phyloP scores from a whole-genome alignment of 352 stramenopile species.

The Aphanomyces cochlioides region DNA sequence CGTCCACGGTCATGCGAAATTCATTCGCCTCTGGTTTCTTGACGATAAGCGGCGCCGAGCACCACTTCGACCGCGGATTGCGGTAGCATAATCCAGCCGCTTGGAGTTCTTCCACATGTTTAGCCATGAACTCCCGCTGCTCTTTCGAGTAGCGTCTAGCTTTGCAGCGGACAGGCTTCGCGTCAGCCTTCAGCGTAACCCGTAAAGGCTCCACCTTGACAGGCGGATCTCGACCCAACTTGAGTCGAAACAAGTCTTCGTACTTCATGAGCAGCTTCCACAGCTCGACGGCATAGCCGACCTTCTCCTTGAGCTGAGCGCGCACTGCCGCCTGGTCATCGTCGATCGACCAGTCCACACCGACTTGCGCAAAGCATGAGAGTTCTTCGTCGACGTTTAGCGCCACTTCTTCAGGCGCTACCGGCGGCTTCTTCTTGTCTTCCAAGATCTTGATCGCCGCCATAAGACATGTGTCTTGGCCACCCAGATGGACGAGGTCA shows the following conservation, averaged over 20 bases:
- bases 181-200: slow-evolving; percentile 30
- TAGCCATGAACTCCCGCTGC: slow-evolving; percentile 28
- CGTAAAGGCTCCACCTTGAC: slow-evolving; percentile 29
- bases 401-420: slow-evolving; percentile 7
- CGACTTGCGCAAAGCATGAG: not conserved
- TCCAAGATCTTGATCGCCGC: slow-evolving; percentile 3
- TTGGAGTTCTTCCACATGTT: slow-evolving; percentile 26
- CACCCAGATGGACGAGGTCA: not conserved
- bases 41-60: slow-evolving; percentile 31
- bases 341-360: not conserved
- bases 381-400: slow-evolving; percentile 1
- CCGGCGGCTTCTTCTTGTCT: not conserved
- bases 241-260: slow-evolving; percentile 24
- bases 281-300: not conserved
- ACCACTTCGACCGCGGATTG: slow-evolving; percentile 29
- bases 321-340: slow-evolving; percentile 3
- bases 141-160: slow-evolving; percentile 15
- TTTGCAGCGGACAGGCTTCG: slow-evolving; percentile 26
- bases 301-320: slow-evolving; percentile 6
- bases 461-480: not conserved
- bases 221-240: slow-evolving; percentile 29
- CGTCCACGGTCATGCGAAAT: slow-evolving; percentile 30
- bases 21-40: slow-evolving; percentile 29
- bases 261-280: not conserved
- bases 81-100: slow-evolving; percentile 16